Percentiles rank a stretch among this genome's conserved stretches.
phyloP scores from a whole-genome alignment of 257 asterid species.

The Rauvolfia tetraphylla region DNA sequence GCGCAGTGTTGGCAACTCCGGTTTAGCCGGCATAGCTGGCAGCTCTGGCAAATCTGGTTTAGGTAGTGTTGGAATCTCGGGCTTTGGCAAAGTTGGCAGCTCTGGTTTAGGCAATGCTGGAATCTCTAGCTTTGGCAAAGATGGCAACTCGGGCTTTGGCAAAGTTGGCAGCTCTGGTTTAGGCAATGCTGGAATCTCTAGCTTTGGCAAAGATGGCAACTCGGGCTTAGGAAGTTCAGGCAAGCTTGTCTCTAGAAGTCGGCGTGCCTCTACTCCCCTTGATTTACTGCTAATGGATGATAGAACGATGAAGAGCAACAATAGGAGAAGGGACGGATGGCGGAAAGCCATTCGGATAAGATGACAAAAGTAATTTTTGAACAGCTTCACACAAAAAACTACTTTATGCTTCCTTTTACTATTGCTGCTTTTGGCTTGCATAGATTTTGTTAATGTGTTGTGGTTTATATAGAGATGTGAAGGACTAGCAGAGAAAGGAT shows the following conservation, averaged over 20 bases:
- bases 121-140: constrained; percentile 16
- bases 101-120: constrained; percentile 30
- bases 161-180: constrained; percentile 23
- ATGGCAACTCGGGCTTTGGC: constrained; percentile 24
- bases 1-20: neutral
- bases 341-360: neutral
- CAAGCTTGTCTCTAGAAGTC: neutral
- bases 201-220: constrained; percentile 26
- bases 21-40: neutral
- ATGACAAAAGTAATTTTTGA: too few species aligned
- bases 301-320: neutral
- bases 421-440: too few species aligned
- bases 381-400: too few species aligned
- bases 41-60: neutral
- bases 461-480: neutral
- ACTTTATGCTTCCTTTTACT: neutral
- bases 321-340: neutral
- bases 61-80: constrained; percentile 3
- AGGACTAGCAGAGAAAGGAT: neutral
- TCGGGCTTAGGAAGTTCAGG: constrained; percentile 12
- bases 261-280: neutral
- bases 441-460: neutral
- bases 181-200: constrained; percentile 21
- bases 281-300: neutral
- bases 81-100: constrained; percentile 25